These are phyloP conservation scores for Colletotrichum acutatum DNA, from an alignment of 2,329 filamentous ascomycete genomes.

Conservation along the genomic window DNA sequence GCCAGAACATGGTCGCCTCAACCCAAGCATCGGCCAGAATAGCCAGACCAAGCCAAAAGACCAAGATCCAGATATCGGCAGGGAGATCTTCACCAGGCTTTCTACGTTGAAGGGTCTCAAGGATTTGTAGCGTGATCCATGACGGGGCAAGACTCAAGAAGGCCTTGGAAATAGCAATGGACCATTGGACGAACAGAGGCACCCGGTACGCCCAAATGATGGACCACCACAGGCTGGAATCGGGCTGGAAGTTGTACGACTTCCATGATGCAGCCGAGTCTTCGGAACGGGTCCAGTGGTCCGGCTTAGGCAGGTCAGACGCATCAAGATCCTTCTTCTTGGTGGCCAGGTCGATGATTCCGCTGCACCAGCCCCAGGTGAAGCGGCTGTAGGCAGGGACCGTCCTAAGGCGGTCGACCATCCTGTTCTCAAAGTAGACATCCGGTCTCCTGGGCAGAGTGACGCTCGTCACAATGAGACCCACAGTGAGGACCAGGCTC, in stretches of 20 bases:
- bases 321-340: slow-evolving; percentile 71
- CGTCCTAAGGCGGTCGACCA: slow-evolving; percentile 73
- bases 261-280: slow-evolving; percentile 63
- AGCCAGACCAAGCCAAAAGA: slow-evolving; percentile 70
- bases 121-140: slow-evolving; percentile 73
- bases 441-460: slow-evolving; percentile 74
- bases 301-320: slow-evolving; percentile 70
- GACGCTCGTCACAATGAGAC: slow-evolving; percentile 60
- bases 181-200: slow-evolving; percentile 68
- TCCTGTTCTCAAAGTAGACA: slow-evolving; percentile 67
- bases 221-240: slow-evolving; percentile 64
- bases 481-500: slow-evolving; percentile 57
- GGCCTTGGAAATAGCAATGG: slow-evolving; percentile 63
- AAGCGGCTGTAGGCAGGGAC: slow-evolving; percentile 69
- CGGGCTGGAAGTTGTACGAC: slow-evolving; percentile 53
- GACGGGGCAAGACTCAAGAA: slow-evolving; percentile 77
- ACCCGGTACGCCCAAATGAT: slow-evolving; percentile 68
- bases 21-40: slow-evolving; percentile 69
- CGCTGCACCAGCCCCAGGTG: slow-evolving; percentile 73
- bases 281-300: slow-evolving; percentile 63
- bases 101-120: slow-evolving; percentile 71
- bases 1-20: slow-evolving; percentile 75
- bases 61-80: slow-evolving; percentile 73
- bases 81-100: slow-evolving; percentile 56
- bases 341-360: slow-evolving; percentile 64